Evolutionary conservation across 306 rosid species (phyloP).

Genomic region (Lathyrus aphaca): DNA sequence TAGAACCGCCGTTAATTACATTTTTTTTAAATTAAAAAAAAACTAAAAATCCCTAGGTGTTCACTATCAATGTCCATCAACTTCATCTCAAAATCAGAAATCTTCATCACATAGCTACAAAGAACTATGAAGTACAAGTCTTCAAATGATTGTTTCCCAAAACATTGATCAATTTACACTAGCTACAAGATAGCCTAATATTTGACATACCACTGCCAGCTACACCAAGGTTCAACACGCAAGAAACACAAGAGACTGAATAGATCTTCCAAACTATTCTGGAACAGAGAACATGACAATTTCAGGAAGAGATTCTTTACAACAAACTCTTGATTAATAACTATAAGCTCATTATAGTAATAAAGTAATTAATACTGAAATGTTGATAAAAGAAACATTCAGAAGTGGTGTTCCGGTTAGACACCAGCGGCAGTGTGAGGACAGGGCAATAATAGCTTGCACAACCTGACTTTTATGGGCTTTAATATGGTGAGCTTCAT

Average conservation of each 20-base stretch:
- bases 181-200: not conserved
- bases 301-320: constrained; percentile 2
- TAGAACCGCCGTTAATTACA: too few species aligned
- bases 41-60: too few species aligned
- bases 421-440: constrained; percentile 92
- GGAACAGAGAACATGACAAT: constrained; percentile 43
- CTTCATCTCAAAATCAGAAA: too few species aligned
- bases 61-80: too few species aligned
- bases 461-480: constrained; percentile 62
- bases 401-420: constrained; percentile 84
- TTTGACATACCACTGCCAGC: constrained; percentile 69
- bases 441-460: constrained; percentile 62
- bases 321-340: constrained; percentile 14
- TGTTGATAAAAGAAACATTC: constrained; percentile 1
- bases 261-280: constrained; percentile 89
- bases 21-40: too few species aligned
- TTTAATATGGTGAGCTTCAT: constrained; percentile 90
- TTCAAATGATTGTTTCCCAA: not conserved
- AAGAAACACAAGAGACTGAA: constrained; percentile 79
- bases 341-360: constrained; percentile 6
- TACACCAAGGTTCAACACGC: constrained; percentile 95
- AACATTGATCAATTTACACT: not conserved
- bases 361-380: not conserved
- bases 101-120: too few species aligned
- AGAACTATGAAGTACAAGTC: not conserved